phyloP scores from a whole-genome alignment of 1,284 basidiomycete species.

The Mycena sp. region DNA sequence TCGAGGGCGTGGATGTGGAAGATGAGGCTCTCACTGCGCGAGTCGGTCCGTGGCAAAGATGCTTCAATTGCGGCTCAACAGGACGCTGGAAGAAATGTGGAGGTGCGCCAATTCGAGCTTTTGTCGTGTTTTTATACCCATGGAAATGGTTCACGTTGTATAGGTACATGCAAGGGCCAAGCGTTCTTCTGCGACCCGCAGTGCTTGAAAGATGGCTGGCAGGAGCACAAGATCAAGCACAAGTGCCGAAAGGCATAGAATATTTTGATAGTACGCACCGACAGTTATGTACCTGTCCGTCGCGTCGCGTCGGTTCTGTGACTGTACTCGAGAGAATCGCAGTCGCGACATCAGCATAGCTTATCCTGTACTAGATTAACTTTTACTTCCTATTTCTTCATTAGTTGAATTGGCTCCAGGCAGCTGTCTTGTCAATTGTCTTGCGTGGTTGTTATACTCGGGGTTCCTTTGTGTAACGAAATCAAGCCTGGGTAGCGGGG shows the following conservation, averaged over 20 bases:
- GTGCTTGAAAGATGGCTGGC: constrained; percentile 35
- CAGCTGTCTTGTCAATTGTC: too few relatives aligned
- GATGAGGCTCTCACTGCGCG: constrained; percentile 49
- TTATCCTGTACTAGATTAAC: too few relatives aligned
- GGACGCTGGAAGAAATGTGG: constrained; percentile 53
- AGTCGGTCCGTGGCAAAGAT: constrained; percentile 53
- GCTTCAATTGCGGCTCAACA: constrained; percentile 49
- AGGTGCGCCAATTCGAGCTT: constrained; percentile 32
- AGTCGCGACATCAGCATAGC: too few relatives aligned
- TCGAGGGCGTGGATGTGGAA: constrained; percentile 47
- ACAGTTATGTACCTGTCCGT: too few relatives aligned
- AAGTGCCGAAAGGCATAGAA: constrained; percentile 35
- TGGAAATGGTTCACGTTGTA: neutral
- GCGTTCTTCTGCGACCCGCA: constrained; percentile 13
- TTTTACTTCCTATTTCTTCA: too few relatives aligned
- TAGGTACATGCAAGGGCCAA: constrained; percentile 29
- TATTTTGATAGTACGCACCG: too few relatives aligned
- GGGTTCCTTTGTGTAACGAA: too few relatives aligned
- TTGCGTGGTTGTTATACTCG: too few relatives aligned
- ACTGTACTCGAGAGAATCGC: too few relatives aligned
- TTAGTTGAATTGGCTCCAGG: too few relatives aligned
- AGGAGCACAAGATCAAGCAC: constrained; percentile 39
- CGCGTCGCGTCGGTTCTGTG: too few relatives aligned
- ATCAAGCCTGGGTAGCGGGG: too few relatives aligned
- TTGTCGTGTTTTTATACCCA: neutral